phyloP scores from a whole-genome alignment of 2,329 filamentous ascomycete species.

The Penicillium janthinellum region DNA sequence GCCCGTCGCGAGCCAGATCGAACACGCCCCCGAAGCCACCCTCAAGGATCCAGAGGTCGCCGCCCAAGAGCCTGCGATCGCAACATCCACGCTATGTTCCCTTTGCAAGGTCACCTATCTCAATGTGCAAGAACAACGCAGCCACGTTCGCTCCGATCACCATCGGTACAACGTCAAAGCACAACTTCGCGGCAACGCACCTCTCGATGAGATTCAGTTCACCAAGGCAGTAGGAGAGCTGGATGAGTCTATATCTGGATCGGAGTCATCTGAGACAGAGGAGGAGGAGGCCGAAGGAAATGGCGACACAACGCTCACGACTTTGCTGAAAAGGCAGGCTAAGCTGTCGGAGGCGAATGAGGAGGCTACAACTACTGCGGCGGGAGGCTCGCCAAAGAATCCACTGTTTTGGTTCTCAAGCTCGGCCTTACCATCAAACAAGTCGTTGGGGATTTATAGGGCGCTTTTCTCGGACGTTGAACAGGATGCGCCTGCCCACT shows the following conservation, averaged over 20 bases:
- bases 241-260: constrained; percentile 87
- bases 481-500: constrained; percentile 62
- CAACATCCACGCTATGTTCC: constrained; percentile 71
- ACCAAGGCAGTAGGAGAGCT: constrained; percentile 81
- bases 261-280: constrained; percentile 70
- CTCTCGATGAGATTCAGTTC: constrained; percentile 81
- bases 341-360: constrained; percentile 60
- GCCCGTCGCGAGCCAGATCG: constrained; percentile 27
- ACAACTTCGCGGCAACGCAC: constrained; percentile 71
- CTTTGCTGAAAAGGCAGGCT: constrained; percentile 80
- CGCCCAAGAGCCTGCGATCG: constrained; percentile 46
- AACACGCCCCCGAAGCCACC: constrained; percentile 23
- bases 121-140: constrained; percentile 76
- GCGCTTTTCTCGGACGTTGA: constrained; percentile 76
- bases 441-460: constrained; percentile 82
- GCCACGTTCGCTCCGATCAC: constrained; percentile 85
- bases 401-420: constrained; percentile 87
- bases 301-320: constrained; percentile 61
- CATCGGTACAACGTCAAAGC: constrained; percentile 95
- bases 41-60: constrained; percentile 34
- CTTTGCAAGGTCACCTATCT: constrained; percentile 74
- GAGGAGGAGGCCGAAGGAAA: constrained; percentile 58
- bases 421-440: constrained; percentile 71
- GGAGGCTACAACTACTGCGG: constrained; percentile 51
- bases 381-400: constrained; percentile 63